Conservation (phyloP, 2,329 filamentous ascomycete genomes). For the Diaporthe eres region DNA sequence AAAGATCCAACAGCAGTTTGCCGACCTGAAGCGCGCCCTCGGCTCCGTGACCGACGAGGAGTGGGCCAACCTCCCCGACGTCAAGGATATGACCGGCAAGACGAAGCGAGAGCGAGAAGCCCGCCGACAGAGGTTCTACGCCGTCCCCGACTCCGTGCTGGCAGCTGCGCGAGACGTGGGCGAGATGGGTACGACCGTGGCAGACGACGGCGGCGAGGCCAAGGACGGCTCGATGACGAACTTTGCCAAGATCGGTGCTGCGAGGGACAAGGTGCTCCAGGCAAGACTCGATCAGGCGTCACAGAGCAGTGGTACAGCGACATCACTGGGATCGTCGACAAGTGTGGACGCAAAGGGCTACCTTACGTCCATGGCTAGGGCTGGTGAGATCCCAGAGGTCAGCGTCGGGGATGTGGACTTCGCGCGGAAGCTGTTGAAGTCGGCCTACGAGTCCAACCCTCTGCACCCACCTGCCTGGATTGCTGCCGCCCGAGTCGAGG, state of each 20-base stretch:
- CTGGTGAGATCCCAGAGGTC: slow-evolving; percentile 83
- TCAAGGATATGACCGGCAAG: slow-evolving; percentile 96
- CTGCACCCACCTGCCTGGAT: slow-evolving; percentile 97
- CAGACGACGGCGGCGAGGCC: slow-evolving; percentile 74
- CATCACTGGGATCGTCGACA: slow-evolving; percentile 84
- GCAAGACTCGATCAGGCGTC: slow-evolving; percentile 94
- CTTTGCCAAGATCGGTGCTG: slow-evolving; percentile 96
- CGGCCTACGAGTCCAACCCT: slow-evolving; percentile 96
- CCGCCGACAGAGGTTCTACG: slow-evolving; percentile 88
- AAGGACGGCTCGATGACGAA: slow-evolving; percentile 96
- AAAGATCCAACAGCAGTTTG: slow-evolving; percentile 98
- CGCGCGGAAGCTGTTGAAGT: slow-evolving; percentile 92
- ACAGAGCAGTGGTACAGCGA: slow-evolving; percentile 74
- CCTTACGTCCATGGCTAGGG: slow-evolving; percentile 89
- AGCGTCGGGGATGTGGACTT: slow-evolving; percentile 96
- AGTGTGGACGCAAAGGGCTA: slow-evolving; percentile 97
- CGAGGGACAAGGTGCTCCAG: slow-evolving; percentile 94
- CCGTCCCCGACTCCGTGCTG: slow-evolving; percentile 95
- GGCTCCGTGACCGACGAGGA: slow-evolving; percentile 93
- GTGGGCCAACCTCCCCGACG: slow-evolving; percentile 95
- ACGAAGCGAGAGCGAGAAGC: slow-evolving; percentile 89
- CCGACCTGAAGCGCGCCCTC: slow-evolving; percentile 92
- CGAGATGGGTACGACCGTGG: slow-evolving; percentile 90
- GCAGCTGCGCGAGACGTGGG: slow-evolving; percentile 85
- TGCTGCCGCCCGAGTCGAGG: slow-evolving; percentile 91